These are phyloP conservation scores for Groenewaldozyma sp. DNA, from an alignment of 1,139 yeast species.

Conservation along the genomic window DNA sequence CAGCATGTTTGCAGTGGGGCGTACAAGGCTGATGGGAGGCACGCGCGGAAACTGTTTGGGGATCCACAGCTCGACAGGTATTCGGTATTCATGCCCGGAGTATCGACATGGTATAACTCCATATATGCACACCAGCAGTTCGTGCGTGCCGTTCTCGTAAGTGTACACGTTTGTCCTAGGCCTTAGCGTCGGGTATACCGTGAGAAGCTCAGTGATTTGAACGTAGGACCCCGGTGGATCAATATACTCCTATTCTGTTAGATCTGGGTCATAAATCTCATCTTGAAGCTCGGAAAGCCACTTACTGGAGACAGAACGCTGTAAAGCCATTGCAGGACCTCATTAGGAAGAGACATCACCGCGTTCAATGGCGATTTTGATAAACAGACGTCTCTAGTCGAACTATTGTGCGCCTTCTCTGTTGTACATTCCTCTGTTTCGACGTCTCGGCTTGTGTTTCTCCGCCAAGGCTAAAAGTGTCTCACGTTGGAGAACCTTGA, in stretches of 20 bases:
- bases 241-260: slow-evolving; percentile 34
- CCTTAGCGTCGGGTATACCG: slow-evolving; percentile 41
- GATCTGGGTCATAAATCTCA: slow-evolving; percentile 2
- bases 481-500: no score
- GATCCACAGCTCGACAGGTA: slow-evolving; percentile 71
- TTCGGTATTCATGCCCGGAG: slow-evolving; percentile 28
- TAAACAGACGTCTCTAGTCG: no score
- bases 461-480: no score
- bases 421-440: no score
- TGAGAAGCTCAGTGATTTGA: slow-evolving; percentile 51
- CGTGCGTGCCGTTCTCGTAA: slow-evolving; percentile 46
- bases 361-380: no score
- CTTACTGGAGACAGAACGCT: slow-evolving; percentile 42
- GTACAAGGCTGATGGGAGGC: slow-evolving; percentile 58
- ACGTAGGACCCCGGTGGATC: slow-evolving; percentile 46
- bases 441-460: no score
- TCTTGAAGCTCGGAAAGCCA: slow-evolving; percentile 4
- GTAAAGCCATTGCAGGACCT: slow-evolving; percentile 50
- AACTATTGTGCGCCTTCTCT: not conserved
- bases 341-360: slow-evolving; percentile 26
- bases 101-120: slow-evolving; percentile 43
- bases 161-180: slow-evolving; percentile 70
- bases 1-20: slow-evolving; percentile 40
- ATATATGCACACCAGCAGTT: slow-evolving; percentile 51
- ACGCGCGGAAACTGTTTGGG: slow-evolving; percentile 57